Percentiles rank a stretch among this genome's conserved stretches.
These are phyloP conservation scores for Vaccinium darrowii DNA, from an alignment of 148 eudicot genomes.

Conservation along the genomic window DNA sequence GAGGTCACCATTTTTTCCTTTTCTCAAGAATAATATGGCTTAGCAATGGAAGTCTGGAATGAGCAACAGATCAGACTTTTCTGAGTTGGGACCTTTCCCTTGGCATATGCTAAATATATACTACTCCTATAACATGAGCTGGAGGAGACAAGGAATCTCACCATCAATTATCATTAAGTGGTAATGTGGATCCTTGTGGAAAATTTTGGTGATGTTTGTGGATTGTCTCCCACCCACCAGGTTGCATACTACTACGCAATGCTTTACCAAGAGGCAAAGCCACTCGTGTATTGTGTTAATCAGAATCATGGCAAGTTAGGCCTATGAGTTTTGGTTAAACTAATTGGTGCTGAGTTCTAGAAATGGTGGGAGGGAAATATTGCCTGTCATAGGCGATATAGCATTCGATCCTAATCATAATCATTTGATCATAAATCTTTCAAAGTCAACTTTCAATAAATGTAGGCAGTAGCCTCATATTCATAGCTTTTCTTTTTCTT, in stretches of 20 bases:
- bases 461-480: background rate
- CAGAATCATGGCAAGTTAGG: background rate
- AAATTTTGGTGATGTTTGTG: background rate
- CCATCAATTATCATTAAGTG: background rate
- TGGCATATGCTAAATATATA: background rate
- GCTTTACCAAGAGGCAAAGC: background rate
- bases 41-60: background rate
- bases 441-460: background rate
- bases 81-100: background rate
- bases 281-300: background rate
- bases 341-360: background rate
- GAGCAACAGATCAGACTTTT: background rate
- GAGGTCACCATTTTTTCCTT: constrained; percentile 13
- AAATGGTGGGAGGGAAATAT: background rate
- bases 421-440: background rate
- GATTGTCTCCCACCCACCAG: background rate
- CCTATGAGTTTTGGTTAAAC: background rate
- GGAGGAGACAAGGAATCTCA: constrained; percentile 14
- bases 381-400: background rate
- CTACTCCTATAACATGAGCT: background rate
- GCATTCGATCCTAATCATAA: background rate
- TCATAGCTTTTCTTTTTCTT: no score
- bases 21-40: background rate
- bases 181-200: background rate
- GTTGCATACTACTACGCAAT: background rate